These are phyloP conservation scores for Oryza rufipogon DNA, from an alignment of 176 grass and related monocot genomes.

Conservation along the genomic window DNA sequence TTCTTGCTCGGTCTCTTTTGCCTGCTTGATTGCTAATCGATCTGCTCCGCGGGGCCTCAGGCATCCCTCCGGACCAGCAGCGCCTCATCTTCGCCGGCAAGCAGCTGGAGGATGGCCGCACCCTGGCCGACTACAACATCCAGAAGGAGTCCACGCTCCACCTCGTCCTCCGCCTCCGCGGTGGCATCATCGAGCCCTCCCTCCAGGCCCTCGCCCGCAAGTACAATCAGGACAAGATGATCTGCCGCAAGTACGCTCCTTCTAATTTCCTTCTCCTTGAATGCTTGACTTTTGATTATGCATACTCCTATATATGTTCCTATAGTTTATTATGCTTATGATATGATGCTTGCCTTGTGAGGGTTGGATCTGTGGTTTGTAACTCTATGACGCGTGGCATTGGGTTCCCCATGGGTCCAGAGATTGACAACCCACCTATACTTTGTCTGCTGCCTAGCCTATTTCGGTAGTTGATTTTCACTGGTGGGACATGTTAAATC, in stretches of 20 bases:
- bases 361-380: conserved; percentile 32
- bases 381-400: conserved; percentile 28
- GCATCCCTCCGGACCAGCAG: conserved; percentile 94
- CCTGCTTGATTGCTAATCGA: too few relatives aligned
- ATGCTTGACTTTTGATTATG: background rate
- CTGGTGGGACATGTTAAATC: background rate
- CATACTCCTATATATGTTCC: background rate
- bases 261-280: background rate
- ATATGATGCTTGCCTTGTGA: background rate
- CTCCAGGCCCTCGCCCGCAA: conserved; percentile 95
- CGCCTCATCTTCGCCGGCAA: conserved; percentile 91
- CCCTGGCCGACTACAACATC: conserved; percentile 94
- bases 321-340: background rate
- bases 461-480: conserved; percentile 60
- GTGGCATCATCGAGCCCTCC: conserved; percentile 84
- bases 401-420: conserved; percentile 44
- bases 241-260: conserved; percentile 71
- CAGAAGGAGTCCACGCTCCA: conserved; percentile 96
- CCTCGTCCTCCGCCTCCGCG: conserved; percentile 83
- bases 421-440: conserved; percentile 39
- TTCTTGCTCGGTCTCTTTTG: background rate
- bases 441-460: conserved; percentile 57
- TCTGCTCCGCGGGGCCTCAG: background rate
- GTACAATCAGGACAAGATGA: conserved; percentile 95
- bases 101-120: conserved; percentile 93